Base-by-base conservation (phyloP, 768 basidiomycete genomes). In the Tephrocybe sp. region DNA sequence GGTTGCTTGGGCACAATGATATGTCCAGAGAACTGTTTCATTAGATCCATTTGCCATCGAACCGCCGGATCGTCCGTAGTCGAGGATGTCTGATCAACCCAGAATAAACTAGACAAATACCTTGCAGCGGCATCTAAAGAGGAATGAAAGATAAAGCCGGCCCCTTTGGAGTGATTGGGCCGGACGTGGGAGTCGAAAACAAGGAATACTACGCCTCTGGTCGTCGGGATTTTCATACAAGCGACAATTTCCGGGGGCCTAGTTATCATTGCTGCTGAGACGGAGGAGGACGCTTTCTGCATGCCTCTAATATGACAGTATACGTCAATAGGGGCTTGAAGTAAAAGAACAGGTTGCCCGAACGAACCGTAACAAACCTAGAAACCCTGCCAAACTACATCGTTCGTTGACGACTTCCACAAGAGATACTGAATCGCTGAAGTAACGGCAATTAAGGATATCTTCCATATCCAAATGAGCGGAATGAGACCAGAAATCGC, bases 141-240 rank as follows among this genome's bases (percentile, higher is more conserved):
- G 1, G 71, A 64, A 56, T 71, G 78, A 52, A 86, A 65, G 30
- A 78, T 74, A 44, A 85, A 73, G 0, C 79, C 85, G 2, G 83
- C 76, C 5, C 86, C 86, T 24, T 72, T 52, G 0, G 84, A 79
- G 55, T 85, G 77, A 16, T 70, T 72, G 0, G 79, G 74, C 10
- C 86, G 74, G 4, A 82, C 75, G 58, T 86, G 85, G 2, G 84
- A 84, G 64, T 87, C 85, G 50, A 87, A 87, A 36, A 86, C 65
- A 38, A 79, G 70, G 55, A 80, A 86, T 13, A 80, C 61, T 19
- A 65, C 61, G 67, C 70, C 55, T 25, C 38, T 45, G 1, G 59
- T 50, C n/a, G 58, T 56, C 12, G 62, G 60, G 12, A 71, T 64
- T 45, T 68, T 68, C 52, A 83, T 58, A 58, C 82, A 78, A 15